Evolutionary conservation across 805 yeast species (phyloP), one percentile per base, ranked within the genome.

Genomic region (Ogataea pilisensis): DNA sequence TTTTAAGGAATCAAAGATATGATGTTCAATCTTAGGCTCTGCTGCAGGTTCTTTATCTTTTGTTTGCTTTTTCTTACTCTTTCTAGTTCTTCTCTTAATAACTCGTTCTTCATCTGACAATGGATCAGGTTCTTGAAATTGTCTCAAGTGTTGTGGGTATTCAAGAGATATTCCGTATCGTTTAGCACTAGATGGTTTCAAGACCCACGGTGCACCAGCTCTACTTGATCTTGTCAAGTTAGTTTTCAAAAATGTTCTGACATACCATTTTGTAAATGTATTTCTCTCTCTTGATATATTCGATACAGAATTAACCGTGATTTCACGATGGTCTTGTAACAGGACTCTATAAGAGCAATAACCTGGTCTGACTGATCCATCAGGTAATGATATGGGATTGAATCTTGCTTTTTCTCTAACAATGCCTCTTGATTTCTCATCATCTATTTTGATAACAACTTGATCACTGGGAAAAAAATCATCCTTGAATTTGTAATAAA

Each of bases 171-270:
- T 84, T 49, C 85, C 66, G 58, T 81, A 87, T 51, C 73, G 73
- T 41, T 69, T 70, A 0, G 93, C 93, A 60, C 77, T 87, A 49
- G 82, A 80, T 20, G 77, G 79, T 57, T 82, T 85, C 13, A 93
- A 93, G 17, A 91, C 80, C 98, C 98, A 93, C 3, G 98, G 98
- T 3, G 97, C 91, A 3, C 98, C 97, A 32, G 82, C 70, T 70
- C 85, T 86, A 40, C 82, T 74, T 2, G 90, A 85, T 41, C 95
- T 77, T 7, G 84, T 72, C 58, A 87, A 73, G 34, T 87, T 75
- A 58, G 85, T 73, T 63, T 90, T 85, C 58, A 90, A 73, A 58
- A 93, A 82, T n/a, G 96, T 82, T 60, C 90, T 85, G 28, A 93
- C 84, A 39, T 85, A 74, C 78, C 90, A 83, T 61, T 91, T 93